Evolutionary conservation across 2,329 filamentous ascomycete genomes (phyloP).

Genomic region (Rhinocladiella similis): DNA sequence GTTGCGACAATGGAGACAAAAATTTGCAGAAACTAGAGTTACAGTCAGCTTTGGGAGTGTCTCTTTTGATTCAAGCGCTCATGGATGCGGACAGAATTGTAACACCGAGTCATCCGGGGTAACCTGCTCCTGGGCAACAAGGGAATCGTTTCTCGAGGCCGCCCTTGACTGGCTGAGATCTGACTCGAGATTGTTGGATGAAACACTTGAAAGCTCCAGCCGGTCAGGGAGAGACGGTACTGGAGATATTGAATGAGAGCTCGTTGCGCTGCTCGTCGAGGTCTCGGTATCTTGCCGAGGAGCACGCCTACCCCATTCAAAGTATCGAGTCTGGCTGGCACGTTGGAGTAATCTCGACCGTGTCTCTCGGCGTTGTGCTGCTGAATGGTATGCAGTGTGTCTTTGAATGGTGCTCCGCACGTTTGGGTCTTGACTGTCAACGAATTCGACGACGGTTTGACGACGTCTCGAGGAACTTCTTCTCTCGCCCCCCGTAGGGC

Average conservation of each 20-base stretch:
- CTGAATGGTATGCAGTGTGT: slow-evolving; percentile 28
- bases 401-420: slow-evolving; percentile 29
- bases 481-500: slow-evolving; percentile 2
- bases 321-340: slow-evolving; percentile 22
- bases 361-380: slow-evolving; percentile 27
- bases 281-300: slow-evolving; percentile 9
- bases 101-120: slow-evolving; percentile 11
- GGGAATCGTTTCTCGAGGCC: background rate
- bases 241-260: slow-evolving; percentile 20
- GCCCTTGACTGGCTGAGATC: slow-evolving; percentile 7
- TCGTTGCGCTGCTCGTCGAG: slow-evolving; percentile 19
- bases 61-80: background rate
- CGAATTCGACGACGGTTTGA: slow-evolving; percentile 25
- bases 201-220: slow-evolving; percentile 3
- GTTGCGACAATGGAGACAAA: slow-evolving; percentile 14
- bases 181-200: background rate
- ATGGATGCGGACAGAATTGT: slow-evolving; percentile 21
- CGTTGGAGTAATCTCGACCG: slow-evolving; percentile 20
- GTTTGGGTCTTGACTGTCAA: slow-evolving; percentile 28
- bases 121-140: background rate
- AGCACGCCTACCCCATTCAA: slow-evolving; percentile 25
- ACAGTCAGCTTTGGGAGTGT: background rate
- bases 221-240: slow-evolving; percentile 5
- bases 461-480: slow-evolving; percentile 5
- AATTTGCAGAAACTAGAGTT: slow-evolving; percentile 7